These are phyloP conservation scores for Leucocoprinus birnbaumii DNA, from an alignment of 768 basidiomycete genomes.

Conservation along the genomic window DNA sequence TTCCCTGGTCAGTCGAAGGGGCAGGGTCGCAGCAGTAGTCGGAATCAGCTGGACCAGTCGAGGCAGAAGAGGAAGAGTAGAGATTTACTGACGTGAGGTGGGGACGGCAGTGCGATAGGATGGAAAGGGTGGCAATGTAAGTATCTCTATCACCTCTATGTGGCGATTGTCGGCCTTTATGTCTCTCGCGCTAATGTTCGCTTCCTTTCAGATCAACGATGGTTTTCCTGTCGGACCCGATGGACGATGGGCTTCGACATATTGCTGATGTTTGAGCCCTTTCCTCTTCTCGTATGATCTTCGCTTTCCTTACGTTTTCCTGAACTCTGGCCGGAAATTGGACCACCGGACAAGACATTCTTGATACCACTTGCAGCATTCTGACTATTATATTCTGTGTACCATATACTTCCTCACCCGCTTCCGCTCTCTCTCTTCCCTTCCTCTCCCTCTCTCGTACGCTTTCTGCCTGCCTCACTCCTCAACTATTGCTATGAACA, in stretches of 20 bases:
- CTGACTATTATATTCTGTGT: too few species aligned
- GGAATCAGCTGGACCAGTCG: conserved; percentile 20
- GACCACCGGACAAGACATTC: neutral
- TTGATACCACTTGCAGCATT: neutral
- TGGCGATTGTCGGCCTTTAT: too few species aligned
- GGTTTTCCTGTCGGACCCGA: neutral
- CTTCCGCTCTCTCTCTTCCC: neutral
- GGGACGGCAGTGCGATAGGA: neutral
- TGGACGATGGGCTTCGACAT: neutral
- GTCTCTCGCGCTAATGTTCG: too few species aligned
- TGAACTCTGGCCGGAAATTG: neutral
- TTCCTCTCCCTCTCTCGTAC: neutral
- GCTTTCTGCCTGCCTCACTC: neutral
- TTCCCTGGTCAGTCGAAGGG: conserved; percentile 37
- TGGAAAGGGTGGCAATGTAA: neutral
- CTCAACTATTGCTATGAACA: neutral
- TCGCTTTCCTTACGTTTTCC: neutral
- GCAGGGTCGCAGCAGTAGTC: neutral
- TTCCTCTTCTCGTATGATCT: too few species aligned
- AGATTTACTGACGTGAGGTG: conserved; percentile 32
- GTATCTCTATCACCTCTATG: too few species aligned
- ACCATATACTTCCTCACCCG: too few species aligned
- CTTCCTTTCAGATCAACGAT: too few species aligned
- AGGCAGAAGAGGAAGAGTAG: conserved; percentile 30
- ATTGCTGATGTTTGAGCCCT: neutral